Percentiles rank a stretch among this genome's conserved stretches.
These are phyloP conservation scores for Pinus tabuliformis DNA, from an alignment of 75 land plant species.

Conservation along the genomic window DNA sequence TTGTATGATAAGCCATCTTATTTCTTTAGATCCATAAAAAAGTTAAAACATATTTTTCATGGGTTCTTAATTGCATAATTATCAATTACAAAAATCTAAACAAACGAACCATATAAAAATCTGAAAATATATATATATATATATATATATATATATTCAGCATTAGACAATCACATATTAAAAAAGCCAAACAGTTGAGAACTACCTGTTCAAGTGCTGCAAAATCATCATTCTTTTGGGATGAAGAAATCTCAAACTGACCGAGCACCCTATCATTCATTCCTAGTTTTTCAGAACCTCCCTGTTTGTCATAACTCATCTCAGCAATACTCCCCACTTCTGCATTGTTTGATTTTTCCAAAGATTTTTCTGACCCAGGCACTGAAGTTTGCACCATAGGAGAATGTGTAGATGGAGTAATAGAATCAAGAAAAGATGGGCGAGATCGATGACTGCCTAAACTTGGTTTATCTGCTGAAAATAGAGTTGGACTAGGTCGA, in stretches of 20 bases:
- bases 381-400: constrained; percentile 1
- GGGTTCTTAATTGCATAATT: background rate
- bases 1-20: no score
- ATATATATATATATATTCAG: no score
- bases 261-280: constrained; percentile 9
- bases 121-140: no score
- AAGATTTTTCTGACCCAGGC: constrained; percentile 17
- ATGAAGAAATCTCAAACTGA: constrained; percentile 17
- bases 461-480: background rate
- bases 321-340: constrained; percentile 5
- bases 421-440: constrained; percentile 61
- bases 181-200: background rate
- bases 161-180: background rate
- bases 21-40: no score
- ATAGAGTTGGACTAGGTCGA: background rate
- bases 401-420: constrained; percentile 32
- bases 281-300: background rate
- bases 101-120: background rate
- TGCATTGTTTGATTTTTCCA: background rate
- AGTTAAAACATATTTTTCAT: no score
- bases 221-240: constrained; percentile 65
- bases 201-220: constrained; percentile 77
- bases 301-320: background rate
- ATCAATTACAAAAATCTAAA: background rate
- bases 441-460: constrained; percentile 22